These are phyloP conservation scores for Calonectria hawksworthii DNA, from an alignment of 2,329 filamentous ascomycete genomes.

Conservation along the genomic window DNA sequence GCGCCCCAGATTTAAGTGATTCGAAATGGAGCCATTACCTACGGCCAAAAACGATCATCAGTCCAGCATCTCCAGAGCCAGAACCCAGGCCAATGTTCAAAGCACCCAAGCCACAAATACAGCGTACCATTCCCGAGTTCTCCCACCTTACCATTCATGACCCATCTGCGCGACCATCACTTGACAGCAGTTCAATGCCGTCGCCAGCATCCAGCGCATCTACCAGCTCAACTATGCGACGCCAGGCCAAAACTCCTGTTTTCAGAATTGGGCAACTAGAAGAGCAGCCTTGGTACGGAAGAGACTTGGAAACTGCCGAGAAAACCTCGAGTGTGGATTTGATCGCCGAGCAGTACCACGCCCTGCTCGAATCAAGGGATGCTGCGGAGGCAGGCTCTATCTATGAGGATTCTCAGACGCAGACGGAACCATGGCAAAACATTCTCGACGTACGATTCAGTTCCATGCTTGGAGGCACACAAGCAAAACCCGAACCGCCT, in stretches of 20 bases:
- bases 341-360: conserved; percentile 66
- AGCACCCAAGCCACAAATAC: conserved; percentile 34
- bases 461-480: conserved; percentile 23
- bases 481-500: conserved; percentile 27
- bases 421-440: conserved; percentile 24
- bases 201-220: conserved; percentile 54
- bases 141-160: conserved; percentile 43
- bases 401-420: conserved; percentile 31
- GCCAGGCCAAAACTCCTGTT: conserved; percentile 67
- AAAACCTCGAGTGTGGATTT: conserved; percentile 60
- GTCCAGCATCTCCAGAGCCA: conserved; percentile 30
- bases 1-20: conserved; percentile 46
- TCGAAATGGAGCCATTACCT: conserved; percentile 48
- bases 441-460: conserved; percentile 35
- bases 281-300: conserved; percentile 38
- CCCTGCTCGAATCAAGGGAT: conserved; percentile 56
- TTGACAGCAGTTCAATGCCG: conserved; percentile 43
- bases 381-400: conserved; percentile 54
- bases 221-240: conserved; percentile 53
- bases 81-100: conserved; percentile 33
- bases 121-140: conserved; percentile 44
- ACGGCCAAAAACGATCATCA: conserved; percentile 40
- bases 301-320: conserved; percentile 41
- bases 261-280: conserved; percentile 65
- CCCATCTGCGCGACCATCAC: conserved; percentile 36